phyloP scores from a whole-genome alignment of 2,329 filamentous ascomycete species.

The Neopestalotiopsis clavispora region DNA sequence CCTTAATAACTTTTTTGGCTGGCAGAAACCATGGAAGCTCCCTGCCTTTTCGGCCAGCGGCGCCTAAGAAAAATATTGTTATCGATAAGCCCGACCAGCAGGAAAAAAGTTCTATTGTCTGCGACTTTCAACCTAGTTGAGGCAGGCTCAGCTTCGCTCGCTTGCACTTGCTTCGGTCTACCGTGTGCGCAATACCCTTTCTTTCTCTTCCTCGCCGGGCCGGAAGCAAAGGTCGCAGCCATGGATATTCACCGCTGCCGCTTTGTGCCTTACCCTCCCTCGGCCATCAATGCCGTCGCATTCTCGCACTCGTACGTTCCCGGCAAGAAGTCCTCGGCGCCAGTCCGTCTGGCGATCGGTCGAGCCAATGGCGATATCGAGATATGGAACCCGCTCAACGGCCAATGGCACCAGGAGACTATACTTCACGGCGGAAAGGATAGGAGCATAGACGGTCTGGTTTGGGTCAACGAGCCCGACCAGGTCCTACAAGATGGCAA shows the following conservation, averaged over 20 bases:
- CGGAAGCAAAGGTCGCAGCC: conserved; percentile 11
- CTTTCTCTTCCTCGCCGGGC: not conserved
- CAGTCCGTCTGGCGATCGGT: conserved; percentile 82
- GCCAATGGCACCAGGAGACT: conserved; percentile 87
- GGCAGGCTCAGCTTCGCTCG: not conserved
- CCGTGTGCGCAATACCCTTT: not conserved
- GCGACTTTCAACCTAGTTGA: not conserved
- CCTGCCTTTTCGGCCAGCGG: not conserved
- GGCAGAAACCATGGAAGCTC: not conserved
- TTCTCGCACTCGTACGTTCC: conserved; percentile 76
- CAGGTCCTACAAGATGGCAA: conserved; percentile 68
- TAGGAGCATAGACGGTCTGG: conserved; percentile 86
- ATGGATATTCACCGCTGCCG: conserved; percentile 99
- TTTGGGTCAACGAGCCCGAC: conserved; percentile 87
- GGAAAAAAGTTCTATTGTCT: not conserved
- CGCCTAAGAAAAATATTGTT: not conserved
- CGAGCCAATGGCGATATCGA: conserved; percentile 96
- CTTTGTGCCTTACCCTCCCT: conserved; percentile 90
- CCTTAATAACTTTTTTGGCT: conserved; percentile 6
- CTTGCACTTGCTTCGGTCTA: not conserved
- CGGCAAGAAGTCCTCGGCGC: conserved; percentile 57
- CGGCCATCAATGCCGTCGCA: conserved; percentile 90
- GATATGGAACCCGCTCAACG: conserved; percentile 89
- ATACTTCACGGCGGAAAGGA: conserved; percentile 83
- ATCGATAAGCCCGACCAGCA: not conserved